Evolutionary conservation across 2,329 filamentous ascomycete genomes (phyloP).

Genomic region (Cryoendolithus antarcticus): DNA sequence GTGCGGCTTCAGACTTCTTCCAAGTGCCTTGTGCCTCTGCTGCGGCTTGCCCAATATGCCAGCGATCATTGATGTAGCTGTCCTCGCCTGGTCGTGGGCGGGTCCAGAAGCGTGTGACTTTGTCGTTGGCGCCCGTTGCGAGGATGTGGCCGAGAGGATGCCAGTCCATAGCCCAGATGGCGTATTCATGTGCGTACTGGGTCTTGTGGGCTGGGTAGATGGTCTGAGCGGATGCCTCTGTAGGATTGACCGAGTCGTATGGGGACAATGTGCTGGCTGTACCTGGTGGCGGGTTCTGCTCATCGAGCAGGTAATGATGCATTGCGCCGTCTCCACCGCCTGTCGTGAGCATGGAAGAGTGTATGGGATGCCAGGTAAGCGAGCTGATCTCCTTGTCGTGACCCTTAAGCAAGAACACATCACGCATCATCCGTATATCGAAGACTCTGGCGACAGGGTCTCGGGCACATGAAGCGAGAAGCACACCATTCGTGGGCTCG

Average conservation of each 20-base stretch:
- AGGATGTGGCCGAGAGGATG: slow-evolving; percentile 92
- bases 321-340: slow-evolving; percentile 83
- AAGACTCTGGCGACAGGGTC: slow-evolving; percentile 91
- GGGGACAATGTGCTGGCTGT: slow-evolving; percentile 61
- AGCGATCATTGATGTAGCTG: slow-evolving; percentile 78
- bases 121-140: slow-evolving; percentile 89
- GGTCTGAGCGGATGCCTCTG: slow-evolving; percentile 72
- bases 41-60: slow-evolving; percentile 87
- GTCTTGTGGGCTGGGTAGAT: slow-evolving; percentile 83
- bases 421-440: slow-evolving; percentile 95
- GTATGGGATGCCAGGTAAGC: slow-evolving; percentile 84
- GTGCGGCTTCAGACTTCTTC: slow-evolving; percentile 65
- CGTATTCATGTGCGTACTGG: slow-evolving; percentile 80
- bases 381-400: slow-evolving; percentile 95
- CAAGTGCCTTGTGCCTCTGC: slow-evolving; percentile 93
- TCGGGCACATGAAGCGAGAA: slow-evolving; percentile 82
- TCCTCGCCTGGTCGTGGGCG: slow-evolving; percentile 76
- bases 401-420: slow-evolving; percentile 83
- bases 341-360: slow-evolving; percentile 77
- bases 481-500: slow-evolving; percentile 69
- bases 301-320: slow-evolving; percentile 89
- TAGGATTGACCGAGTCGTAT: slow-evolving; percentile 72
- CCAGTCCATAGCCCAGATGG: slow-evolving; percentile 97
- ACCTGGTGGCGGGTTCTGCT: slow-evolving; percentile 73
- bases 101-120: slow-evolving; percentile 94